Evolutionary conservation across 2,329 filamentous ascomycete species (phyloP), one percentile per base, ranked within the genome.

Genomic region (Cytospora chrysosperma): DNA sequence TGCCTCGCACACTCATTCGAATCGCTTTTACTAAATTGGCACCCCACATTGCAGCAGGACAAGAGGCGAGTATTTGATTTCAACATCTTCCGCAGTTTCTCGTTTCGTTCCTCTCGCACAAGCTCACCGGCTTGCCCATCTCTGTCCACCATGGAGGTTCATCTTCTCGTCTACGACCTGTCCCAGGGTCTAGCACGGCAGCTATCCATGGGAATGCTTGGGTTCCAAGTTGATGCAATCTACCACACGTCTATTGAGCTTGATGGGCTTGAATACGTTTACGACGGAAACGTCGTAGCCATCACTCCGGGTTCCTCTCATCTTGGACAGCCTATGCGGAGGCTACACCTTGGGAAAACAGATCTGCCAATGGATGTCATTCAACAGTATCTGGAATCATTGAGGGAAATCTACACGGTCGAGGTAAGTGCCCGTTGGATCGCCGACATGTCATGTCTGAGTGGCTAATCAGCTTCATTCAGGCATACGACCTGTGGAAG

Each of bases 181-280:
- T 93, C 91, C 1, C 76, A 75, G n/a, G 84, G 84, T 24, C 69
- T 87, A 50, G 84, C 84, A 17, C 78, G 80, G 12, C 72, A 85
- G 68, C 78, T 86, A 78, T 86, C 83, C 21, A 75, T 78, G 77
- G 75, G 79, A 65, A 68, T 82, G 61, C 74, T 88, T 12, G 78
- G 83, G 19, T 82, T 86, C 68, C 79, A 84, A 59, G 91, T 97
- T 56, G 94, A 98, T 75, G 95, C 95, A 60, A 87, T 99, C 59
- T 98, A 98, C 70, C 95, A 99, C 75, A 98, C 95, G 0, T 92
- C 93, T 0, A 88, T 99, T 60, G 89, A 97, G 50, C 81, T 98
- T 47, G 85, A 88, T 59, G 88, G 88, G n/a, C 84, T 89, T 57
- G 95, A 99, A 76, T 97, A 96, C 75, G 86, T 94, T 70, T 98